phyloP scores from a whole-genome alignment of 2,329 filamentous ascomycete genomes.

The Dactylellina leptospora region DNA sequence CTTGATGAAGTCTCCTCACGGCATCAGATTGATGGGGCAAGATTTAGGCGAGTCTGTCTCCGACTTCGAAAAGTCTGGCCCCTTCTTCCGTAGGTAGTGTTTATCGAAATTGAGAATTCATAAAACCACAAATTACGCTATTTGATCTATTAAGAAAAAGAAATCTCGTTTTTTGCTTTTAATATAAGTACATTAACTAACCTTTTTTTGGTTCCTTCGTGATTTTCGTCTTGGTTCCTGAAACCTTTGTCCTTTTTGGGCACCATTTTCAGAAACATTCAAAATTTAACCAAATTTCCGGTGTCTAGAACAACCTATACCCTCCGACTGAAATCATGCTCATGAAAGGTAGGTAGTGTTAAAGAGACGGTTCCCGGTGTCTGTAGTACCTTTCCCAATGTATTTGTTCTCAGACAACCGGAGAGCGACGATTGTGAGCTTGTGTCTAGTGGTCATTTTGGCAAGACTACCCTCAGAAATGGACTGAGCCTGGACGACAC shows the following conservation, averaged over 20 bases:
- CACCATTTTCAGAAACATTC: not conserved
- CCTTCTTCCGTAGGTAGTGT: constrained; percentile 58
- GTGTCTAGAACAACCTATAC: not conserved
- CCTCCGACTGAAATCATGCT: constrained; percentile 16
- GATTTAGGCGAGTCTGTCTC: constrained; percentile 58
- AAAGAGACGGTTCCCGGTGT: constrained; percentile 70
- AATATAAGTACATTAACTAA: not conserved
- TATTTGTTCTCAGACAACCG: constrained; percentile 47
- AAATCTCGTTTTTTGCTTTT: not conserved
- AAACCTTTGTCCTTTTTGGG: not conserved
- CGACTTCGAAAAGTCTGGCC: constrained; percentile 60
- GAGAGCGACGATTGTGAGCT: constrained; percentile 65
- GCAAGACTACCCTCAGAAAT: constrained; percentile 57
- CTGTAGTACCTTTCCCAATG: constrained; percentile 60
- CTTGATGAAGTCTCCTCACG: constrained; percentile 59
- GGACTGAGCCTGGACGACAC: constrained; percentile 65
- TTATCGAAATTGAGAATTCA: not conserved
- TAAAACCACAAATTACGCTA: not conserved
- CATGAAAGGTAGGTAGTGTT: constrained; percentile 66
- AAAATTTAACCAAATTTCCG: not conserved
- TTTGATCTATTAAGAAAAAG: not conserved
- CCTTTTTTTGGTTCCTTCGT: not conserved
- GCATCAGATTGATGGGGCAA: constrained; percentile 59
- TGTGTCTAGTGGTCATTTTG: constrained; percentile 48
- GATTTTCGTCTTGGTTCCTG: not conserved